These are phyloP conservation scores for Pyrenochaeta sp. DNA, from an alignment of 2,329 filamentous ascomycete species.

Conservation along the genomic window DNA sequence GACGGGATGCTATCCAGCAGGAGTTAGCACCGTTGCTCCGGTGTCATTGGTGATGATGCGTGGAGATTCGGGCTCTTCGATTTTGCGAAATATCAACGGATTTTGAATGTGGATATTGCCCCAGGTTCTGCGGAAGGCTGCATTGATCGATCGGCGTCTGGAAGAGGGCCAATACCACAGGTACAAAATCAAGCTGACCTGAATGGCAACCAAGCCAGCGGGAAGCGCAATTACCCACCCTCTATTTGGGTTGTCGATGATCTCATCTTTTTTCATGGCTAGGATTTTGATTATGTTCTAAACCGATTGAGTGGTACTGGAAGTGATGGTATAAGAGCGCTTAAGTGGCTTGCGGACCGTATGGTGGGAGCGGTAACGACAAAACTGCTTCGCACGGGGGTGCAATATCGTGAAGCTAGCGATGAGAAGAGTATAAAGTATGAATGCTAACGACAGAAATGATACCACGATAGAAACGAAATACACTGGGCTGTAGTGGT, in stretches of 20 bases:
- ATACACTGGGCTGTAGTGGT: not conserved
- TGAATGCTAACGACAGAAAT: not conserved
- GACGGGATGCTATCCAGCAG: constrained; percentile 70
- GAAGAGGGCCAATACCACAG: not conserved
- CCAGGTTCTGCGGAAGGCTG: not conserved
- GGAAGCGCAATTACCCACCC: not conserved
- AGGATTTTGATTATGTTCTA: not conserved
- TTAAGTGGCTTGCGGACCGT: not conserved
- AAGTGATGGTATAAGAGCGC: not conserved
- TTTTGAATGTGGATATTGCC: not conserved
- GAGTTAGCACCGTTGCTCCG: not conserved
- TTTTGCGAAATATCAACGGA: not conserved
- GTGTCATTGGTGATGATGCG: not conserved
- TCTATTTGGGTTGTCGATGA: not conserved
- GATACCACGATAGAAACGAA: not conserved
- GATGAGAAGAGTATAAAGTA: not conserved
- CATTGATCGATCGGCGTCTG: not conserved
- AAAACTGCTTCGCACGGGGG: not conserved
- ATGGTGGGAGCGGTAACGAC: not conserved
- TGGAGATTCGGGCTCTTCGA: not conserved
- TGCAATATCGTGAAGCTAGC: constrained; percentile 1
- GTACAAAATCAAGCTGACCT: not conserved
- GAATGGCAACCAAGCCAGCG: not conserved
- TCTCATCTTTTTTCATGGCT: not conserved
- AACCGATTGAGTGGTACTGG: not conserved